Evolutionary conservation across 2,329 filamentous ascomycete species (phyloP).

Genomic region (Microcyclospora tardicrescens): DNA sequence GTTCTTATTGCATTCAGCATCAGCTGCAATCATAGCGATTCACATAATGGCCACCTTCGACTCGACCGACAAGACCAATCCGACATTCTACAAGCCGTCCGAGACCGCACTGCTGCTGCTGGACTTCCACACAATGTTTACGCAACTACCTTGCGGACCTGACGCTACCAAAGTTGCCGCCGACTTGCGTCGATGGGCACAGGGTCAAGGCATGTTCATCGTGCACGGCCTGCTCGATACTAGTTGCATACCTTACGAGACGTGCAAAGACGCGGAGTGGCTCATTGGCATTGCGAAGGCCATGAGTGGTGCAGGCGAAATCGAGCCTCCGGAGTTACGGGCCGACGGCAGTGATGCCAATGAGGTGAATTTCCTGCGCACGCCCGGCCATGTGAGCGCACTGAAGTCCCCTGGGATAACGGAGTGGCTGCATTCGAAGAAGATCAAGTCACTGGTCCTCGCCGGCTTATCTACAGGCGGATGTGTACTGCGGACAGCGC

Average conservation of each 20-base stretch:
- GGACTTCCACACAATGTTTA: conserved; percentile 19
- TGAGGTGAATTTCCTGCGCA: conserved; percentile 12
- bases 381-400: conserved; percentile 16
- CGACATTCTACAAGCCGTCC: conserved; percentile 13
- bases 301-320: conserved; percentile 7
- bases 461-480: no score
- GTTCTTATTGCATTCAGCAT: no score
- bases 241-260: conserved; percentile 10
- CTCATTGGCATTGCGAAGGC: conserved; percentile 5
- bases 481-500: no score
- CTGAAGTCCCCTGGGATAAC: conserved; percentile 16
- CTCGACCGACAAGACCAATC: conserved; percentile 3
- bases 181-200: conserved; percentile 17
- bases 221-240: conserved; percentile 19
- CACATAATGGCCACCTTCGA: no score
- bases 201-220: conserved; percentile 15
- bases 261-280: conserved; percentile 11
- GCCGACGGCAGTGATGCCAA: conserved; percentile 7
- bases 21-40: no score
- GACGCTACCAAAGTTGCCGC: conserved; percentile 12
- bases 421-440: conserved; percentile 12
- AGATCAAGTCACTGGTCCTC: conserved; percentile 12
- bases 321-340: conserved; percentile 10
- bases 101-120: conserved; percentile 22
- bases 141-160: conserved; percentile 7